Conservation (phyloP, 164 flowering plant species). For the Magnolia sinica region DNA sequence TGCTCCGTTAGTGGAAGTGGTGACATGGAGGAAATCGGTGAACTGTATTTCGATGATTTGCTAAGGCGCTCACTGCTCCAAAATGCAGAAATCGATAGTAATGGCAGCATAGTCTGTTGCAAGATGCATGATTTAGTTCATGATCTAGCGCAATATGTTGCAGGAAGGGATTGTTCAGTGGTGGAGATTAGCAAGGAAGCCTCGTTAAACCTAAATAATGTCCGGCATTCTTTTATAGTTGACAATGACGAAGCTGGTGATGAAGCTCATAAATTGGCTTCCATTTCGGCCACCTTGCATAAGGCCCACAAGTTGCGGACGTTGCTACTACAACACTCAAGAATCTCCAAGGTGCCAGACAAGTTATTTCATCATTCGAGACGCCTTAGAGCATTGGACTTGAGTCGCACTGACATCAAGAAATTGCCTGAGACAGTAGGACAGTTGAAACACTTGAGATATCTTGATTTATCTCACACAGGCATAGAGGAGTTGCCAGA, state of each 20-base stretch:
- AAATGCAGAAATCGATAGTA: background rate
- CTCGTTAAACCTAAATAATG: background rate
- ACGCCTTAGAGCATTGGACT: background rate
- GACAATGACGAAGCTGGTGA: no score
- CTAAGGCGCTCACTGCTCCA: constrained; percentile 12
- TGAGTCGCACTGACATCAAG: background rate
- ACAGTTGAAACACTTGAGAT: constrained; percentile 5
- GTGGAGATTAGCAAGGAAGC: background rate
- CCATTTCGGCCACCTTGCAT: background rate
- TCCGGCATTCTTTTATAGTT: background rate
- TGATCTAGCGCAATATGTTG: constrained; percentile 5
- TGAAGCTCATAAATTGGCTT: background rate
- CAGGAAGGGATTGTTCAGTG: background rate
- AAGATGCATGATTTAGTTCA: constrained; percentile 13
- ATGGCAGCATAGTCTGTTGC: background rate
- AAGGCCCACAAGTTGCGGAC: no score
- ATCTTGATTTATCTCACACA: background rate
- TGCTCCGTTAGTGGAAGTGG: background rate
- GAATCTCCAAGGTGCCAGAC: background rate
- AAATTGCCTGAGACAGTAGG: background rate
- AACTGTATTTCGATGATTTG: constrained; percentile 13
- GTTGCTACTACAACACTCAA: no score
- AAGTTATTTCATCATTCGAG: background rate
- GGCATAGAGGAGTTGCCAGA: constrained; percentile 2
- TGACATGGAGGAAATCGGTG: constrained; percentile 16